Base-by-base conservation (phyloP, 257 asterid genomes). In the Salvia rosmarinus region DNA sequence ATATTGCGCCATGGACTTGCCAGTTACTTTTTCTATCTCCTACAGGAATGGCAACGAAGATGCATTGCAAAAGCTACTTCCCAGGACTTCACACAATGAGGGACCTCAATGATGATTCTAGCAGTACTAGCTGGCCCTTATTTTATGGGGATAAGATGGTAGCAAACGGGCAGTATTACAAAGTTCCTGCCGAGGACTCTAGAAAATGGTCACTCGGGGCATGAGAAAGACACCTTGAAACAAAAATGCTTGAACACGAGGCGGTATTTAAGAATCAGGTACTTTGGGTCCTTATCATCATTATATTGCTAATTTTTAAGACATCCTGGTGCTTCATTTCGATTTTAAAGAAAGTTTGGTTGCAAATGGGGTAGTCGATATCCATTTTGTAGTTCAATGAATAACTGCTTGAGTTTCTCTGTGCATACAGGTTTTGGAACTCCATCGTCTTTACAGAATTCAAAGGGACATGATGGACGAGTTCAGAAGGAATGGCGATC, bases 381-480 rank as follows among this genome's bases (percentile, higher is more conserved):
- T 57, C 52, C 19, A 25, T 25, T 25, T 52, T 42, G n/a, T 37
- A 40, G 34, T 55, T 67, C 67, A 72, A 7, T 42, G 47, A 42
- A 37, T 35, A 23, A 43, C 49, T 43, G 30, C 11, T 66, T 49
- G 52, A 51, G 32, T 64, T 57, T 78, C 23, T 42, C 73, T 16
- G 7, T 49, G 54, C 16, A 17, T 72, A 46, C 76, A 95, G 99
- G 98, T 25, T 95, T 42, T 42, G 75, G 98, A 95, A 80, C 97
- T 95, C 78, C 99, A 95, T 77, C 92, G 96, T 64, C 87, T 95
- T 35, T 95, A 95, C 77, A 72, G 85, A 81, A 88, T 88, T 67
- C 98, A 95, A 82, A 85, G 95, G 90, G 96, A 88, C 84, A 88
- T 95, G 98, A 95, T 95, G 99, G 95, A 88, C 47, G 94, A 88